Percentiles rank a stretch among this genome's conserved stretches.
Conservation (phyloP, 2,329 filamentous ascomycete species). For the Botryotinia globosa region DNA sequence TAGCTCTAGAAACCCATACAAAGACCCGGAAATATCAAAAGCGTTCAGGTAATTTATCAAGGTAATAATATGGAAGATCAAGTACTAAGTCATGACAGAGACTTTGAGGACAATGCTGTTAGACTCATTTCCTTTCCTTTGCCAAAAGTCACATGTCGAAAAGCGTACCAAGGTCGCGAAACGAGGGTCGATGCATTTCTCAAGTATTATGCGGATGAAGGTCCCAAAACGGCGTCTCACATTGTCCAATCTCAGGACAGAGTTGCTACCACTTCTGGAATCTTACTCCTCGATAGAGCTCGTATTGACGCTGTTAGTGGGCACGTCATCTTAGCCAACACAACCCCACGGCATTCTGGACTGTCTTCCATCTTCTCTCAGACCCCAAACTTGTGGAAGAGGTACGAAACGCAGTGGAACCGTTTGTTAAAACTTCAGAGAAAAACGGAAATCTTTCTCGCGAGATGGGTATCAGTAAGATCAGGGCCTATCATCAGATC, state of each 20-base stretch:
- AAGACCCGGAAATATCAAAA: neutral
- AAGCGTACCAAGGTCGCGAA: conserved; percentile 1
- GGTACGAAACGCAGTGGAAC: neutral
- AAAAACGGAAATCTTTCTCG: neutral
- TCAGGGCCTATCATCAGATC: neutral
- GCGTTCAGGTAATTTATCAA: neutral
- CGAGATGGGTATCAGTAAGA: neutral
- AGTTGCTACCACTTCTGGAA: neutral
- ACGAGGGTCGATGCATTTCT: neutral
- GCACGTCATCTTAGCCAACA: neutral
- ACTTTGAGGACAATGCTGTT: conserved; percentile 1
- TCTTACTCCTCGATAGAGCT: neutral
- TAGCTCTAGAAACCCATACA: conserved; percentile 4
- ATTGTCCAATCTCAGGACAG: neutral
- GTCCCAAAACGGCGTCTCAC: neutral
- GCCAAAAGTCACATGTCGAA: neutral
- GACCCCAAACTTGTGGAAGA: neutral
- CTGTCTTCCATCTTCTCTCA: neutral
- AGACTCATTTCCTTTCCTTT: conserved; percentile 3
- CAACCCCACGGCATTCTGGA: conserved; percentile 1
- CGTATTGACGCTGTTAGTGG: neutral
- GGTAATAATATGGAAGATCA: neutral
- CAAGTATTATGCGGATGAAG: conserved; percentile 1
- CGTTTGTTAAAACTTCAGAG: neutral
- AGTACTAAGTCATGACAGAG: neutral